A percentile compares a stretch with the other conserved stretches of the same genome.
Conservation (phyloP, 164 flowering plant genomes). For the Aristolochia contorta region DNA sequence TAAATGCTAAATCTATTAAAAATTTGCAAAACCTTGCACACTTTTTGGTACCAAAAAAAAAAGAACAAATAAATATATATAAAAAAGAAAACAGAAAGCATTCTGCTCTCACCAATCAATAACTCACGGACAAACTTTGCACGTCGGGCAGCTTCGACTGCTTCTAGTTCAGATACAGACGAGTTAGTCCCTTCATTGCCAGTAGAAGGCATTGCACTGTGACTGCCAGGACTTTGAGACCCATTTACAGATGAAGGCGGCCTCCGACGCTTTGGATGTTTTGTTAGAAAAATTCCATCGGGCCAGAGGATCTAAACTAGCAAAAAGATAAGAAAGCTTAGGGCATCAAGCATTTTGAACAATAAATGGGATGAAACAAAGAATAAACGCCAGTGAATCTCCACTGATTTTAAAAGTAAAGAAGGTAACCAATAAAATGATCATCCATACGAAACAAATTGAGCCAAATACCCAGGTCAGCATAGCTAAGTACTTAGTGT, state of each 20-base stretch:
- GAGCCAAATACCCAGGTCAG: too few relatives aligned
- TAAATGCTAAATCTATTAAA: neutral
- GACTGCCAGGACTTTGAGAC: slow-evolving; percentile 1
- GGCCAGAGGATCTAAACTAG: slow-evolving; percentile 90
- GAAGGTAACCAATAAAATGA: too few relatives aligned
- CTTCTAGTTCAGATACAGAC: slow-evolving; percentile 42
- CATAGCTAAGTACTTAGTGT: neutral
- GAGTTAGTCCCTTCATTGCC: slow-evolving; percentile 22
- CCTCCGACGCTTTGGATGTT: slow-evolving; percentile 74
- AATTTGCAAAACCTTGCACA: too few relatives aligned
- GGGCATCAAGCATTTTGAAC: too few relatives aligned
- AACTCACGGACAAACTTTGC: slow-evolving; percentile 82
- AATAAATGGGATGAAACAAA: too few relatives aligned
- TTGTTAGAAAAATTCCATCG: slow-evolving; percentile 93
- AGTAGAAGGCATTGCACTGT: slow-evolving; percentile 26
- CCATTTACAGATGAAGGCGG: slow-evolving; percentile 33
- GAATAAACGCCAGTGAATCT: too few relatives aligned
- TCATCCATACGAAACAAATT: too few relatives aligned
- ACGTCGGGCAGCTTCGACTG: slow-evolving; percentile 63
- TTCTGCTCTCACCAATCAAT: slow-evolving; percentile 59
- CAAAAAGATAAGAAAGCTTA: neutral
- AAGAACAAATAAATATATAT: too few relatives aligned
- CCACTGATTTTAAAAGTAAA: too few relatives aligned
- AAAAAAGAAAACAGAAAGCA: neutral
- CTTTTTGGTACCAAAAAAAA: too few relatives aligned